A percentile compares a stretch with the other conserved stretches of the same genome.
Evolutionary conservation across 768 basidiomycete species (phyloP).

Genomic region (Tricholoma flavovirens): DNA sequence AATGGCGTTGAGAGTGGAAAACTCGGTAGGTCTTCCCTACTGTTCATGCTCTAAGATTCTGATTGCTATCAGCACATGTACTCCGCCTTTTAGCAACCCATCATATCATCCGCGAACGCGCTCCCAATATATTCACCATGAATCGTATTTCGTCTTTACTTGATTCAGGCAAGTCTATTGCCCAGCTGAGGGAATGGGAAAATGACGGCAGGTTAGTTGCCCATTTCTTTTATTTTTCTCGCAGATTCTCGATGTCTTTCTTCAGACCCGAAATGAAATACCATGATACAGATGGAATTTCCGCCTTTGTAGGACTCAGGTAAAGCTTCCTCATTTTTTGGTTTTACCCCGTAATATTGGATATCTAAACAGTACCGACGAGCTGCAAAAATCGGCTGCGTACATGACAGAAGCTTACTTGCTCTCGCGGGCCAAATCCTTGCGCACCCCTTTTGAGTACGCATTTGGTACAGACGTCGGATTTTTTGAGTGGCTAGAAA

Average conservation of each 20-base stretch:
- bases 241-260: not conserved
- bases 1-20: constrained; percentile 43
- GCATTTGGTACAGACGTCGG: constrained; percentile 50
- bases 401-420: constrained; percentile 69
- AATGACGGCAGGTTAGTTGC: constrained; percentile 34
- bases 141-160: constrained; percentile 66
- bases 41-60: not conserved
- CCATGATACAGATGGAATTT: constrained; percentile 54
- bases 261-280: constrained; percentile 61
- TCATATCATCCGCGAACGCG: constrained; percentile 64
- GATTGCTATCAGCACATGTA: constrained; percentile 47
- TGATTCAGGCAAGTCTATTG: constrained; percentile 57
- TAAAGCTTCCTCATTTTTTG: constrained; percentile 24
- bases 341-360: not conserved
- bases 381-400: constrained; percentile 69
- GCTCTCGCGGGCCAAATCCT: constrained; percentile 38
- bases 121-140: constrained; percentile 66
- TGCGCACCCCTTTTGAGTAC: constrained; percentile 63
- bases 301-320: constrained; percentile 70
- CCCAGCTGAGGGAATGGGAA: constrained; percentile 36
- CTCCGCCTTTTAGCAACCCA: constrained; percentile 75
- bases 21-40: constrained; percentile 35
- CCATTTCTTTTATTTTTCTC: not conserved
- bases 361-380: constrained; percentile 50
- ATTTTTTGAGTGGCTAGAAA: constrained; percentile 75